phyloP scores from a whole-genome alignment of 306 rosid genomes.

The Gynostemma pentaphyllum region DNA sequence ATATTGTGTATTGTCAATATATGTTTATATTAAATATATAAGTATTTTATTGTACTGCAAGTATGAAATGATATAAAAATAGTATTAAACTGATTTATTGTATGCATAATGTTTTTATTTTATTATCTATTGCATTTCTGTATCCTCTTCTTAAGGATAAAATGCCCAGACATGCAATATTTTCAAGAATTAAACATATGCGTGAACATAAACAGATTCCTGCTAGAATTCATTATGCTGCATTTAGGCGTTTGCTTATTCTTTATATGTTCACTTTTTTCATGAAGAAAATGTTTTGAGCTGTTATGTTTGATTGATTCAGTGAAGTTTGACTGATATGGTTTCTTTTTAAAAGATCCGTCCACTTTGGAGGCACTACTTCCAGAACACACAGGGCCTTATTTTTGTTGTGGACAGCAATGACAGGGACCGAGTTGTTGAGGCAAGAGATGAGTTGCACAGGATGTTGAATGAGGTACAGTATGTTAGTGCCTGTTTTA shows the following conservation, averaged over 20 bases:
- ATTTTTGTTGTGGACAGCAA: constrained; percentile 97
- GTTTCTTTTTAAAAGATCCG: constrained; percentile 52
- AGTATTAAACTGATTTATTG: neutral
- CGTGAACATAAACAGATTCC: neutral
- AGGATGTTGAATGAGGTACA: constrained; percentile 99
- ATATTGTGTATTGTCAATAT: too few relatives aligned
- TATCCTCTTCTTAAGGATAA: too few relatives aligned
- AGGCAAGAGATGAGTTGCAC: constrained; percentile 98
- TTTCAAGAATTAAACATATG: too few relatives aligned
- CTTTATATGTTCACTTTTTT: neutral
- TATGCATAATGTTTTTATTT: neutral
- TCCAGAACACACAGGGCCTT: constrained; percentile 98
- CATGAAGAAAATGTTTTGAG: neutral
- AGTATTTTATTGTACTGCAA: too few relatives aligned
- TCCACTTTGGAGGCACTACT: constrained; percentile 98
- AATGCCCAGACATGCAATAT: too few relatives aligned
- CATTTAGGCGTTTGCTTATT: neutral
- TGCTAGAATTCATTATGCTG: neutral
- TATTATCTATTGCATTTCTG: neutral
- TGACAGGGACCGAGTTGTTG: constrained; percentile 88
- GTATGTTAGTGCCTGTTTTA: constrained; percentile 11
- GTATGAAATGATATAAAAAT: too few relatives aligned
- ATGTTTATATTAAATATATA: too few relatives aligned
- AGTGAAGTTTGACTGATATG: neutral
- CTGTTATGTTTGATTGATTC: constrained; percentile 1